Base-by-base conservation (phyloP, 345 rosid species). In the Limnanthes douglasii region DNA sequence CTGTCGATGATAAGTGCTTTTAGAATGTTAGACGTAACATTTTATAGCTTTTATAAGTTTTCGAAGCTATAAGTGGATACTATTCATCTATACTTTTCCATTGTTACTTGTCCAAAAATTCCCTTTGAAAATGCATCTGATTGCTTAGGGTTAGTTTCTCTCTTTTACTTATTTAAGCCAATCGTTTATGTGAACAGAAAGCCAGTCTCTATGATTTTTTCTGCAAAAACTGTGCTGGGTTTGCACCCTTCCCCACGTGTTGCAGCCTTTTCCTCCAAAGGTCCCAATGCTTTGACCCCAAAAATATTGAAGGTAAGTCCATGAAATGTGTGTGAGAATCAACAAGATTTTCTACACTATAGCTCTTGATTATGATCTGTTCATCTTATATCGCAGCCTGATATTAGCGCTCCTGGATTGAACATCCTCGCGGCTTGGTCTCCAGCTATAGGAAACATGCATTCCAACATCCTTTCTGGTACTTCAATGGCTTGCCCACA, bases 401-500 rank as follows among this genome's bases (percentile, higher is more conserved):
- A 88, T 53, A 66, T 88, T 14, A 55, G 83, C 10, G 95, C 93
- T 28, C 95, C 86, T 4, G 93, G 97, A 49, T 92, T 62, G 0
- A 41, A 54, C 21, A 75, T 75, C 43, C 68, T 85, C 29, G 96
- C 94, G 14, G 94, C 83, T 5, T 80, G 93, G 94, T 54, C 58
- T 5, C n/a, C n/a, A n/a, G n/a, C n/a, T n/a, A n/a, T n/a, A n/a
- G 88, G 73, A 11, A 67, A 71, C 24, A 74, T 73, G 29, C 56
- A 60, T 13, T 15, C 3, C 0, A 68, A 66, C 31, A 45, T 81
- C 14, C 30, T 75, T 8, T 78, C 92, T 2, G 96, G 94, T 51
- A 75, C 92, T 39, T 81, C 96, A 47, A 75, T 81, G 92, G 50
- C 96, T 8, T 67, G 86, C 49, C 93, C 90, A 3, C 93, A 83